Conservation (phyloP, 1,284 basidiomycete species). For the Phylloboletellus chloephorus region DNA sequence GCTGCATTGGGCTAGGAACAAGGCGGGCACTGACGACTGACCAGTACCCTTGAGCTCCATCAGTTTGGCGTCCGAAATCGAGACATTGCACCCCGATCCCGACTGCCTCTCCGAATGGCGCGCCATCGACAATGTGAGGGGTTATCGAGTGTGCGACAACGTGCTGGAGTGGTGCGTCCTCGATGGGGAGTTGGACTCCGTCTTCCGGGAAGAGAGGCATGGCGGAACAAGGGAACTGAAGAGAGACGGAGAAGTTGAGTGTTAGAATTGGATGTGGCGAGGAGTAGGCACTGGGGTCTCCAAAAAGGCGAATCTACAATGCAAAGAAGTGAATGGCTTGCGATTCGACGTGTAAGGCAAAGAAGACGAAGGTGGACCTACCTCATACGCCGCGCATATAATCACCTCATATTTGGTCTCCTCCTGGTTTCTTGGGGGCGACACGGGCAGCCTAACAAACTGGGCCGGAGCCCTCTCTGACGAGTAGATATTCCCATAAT, state of each 20-base stretch:
- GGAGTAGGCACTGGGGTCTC: constrained; percentile 50
- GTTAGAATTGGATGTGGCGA: constrained; percentile 46
- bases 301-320: constrained; percentile 73
- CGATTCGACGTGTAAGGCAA: no score
- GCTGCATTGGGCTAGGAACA: not conserved
- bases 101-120: constrained; percentile 59
- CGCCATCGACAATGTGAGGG: constrained; percentile 63
- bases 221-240: constrained; percentile 32
- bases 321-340: no score
- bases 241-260: constrained; percentile 41
- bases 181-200: not conserved
- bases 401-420: constrained; percentile 59
- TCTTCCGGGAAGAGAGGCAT: constrained; percentile 3
- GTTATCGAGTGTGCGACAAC: constrained; percentile 49
- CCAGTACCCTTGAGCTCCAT: constrained; percentile 14
- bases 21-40: constrained; percentile 16
- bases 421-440: constrained; percentile 41
- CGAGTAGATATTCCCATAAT: constrained; percentile 69
- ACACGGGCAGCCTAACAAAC: constrained; percentile 43
- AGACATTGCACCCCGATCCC: constrained; percentile 56
- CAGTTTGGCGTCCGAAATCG: constrained; percentile 16
- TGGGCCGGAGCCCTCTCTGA: constrained; percentile 48
- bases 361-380: constrained; percentile 4
- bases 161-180: constrained; percentile 30
- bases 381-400: constrained; percentile 30